Conservation (phyloP, 352 stramenopile genomes). For the Pythium periplocum region DNA sequence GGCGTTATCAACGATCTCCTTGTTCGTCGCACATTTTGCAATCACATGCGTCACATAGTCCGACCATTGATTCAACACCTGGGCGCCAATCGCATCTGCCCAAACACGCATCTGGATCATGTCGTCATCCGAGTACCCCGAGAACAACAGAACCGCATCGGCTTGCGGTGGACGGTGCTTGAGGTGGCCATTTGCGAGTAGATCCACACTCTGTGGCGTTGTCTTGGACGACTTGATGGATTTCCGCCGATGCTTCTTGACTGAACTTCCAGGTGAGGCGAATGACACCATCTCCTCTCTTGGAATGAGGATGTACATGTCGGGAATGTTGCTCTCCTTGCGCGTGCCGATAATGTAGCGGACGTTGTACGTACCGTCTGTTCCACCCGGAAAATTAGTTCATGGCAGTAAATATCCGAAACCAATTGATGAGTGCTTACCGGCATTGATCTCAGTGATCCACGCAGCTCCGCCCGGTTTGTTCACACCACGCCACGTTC, state of each 20-base stretch:
- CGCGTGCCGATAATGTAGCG: conserved; percentile 29
- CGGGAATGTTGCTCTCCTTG: conserved; percentile 14
- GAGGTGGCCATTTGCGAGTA: conserved; percentile 3
- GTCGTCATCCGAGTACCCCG: conserved; percentile 17
- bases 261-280: conserved; percentile 12
- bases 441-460: conserved; percentile 56
- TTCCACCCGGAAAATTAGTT: not conserved
- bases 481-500: conserved; percentile 91
- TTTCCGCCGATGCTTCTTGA: conserved; percentile 22
- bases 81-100: conserved; percentile 13
- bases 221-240: conserved; percentile 8
- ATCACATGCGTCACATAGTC: conserved; percentile 76
- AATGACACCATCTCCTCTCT: conserved; percentile 17
- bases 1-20: conserved; percentile 24
- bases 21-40: conserved; percentile 60
- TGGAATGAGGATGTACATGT: conserved; percentile 21
- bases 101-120: conserved; percentile 14
- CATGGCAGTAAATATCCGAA: not conserved
- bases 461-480: conserved; percentile 83
- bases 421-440: conserved; percentile 14
- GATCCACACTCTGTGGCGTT: conserved; percentile 21
- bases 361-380: conserved; percentile 31
- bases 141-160: conserved; percentile 20
- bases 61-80: conserved; percentile 28
- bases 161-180: not conserved